Base-by-base conservation (phyloP, 306 rosid species). In the Geum urbanum region DNA sequence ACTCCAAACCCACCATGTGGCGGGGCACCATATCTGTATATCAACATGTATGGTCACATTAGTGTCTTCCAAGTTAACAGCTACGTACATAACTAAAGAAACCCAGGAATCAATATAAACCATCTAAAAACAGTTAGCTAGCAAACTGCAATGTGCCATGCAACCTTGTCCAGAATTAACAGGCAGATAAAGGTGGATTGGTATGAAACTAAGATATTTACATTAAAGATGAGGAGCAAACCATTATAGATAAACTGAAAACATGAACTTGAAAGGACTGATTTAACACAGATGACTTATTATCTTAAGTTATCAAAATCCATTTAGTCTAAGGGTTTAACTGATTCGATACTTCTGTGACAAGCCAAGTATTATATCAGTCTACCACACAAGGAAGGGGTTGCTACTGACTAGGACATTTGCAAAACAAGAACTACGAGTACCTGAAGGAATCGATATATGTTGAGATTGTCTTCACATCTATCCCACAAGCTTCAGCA, bases 1-100 rank as follows among this genome's bases (percentile, higher is more conserved):
- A 83, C 97, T 24, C 99, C 99, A 58, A 95, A 91, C 16, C 99
- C 99, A 48, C 97, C 99, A 9, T 95, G 99, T 2, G 87, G 90
- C 20, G 96, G 92, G 66, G 87, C 92, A 39, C 99, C 99, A 56
- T 91, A 95, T 79, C 99, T 95, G 91, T 4, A 69, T 13, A 72
- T 8, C 37, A 32, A 22, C 71, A 39, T n/a, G n/a, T n/a, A n/a
- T n/a, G n/a, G n/a, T n/a, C n/a, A 35, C 24, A 54, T 18, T 57
- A 43, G 27, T 37, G 63, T 32, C 58, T 9, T 48, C 35, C 37
- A 32, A 27, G 45, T 35, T 8, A 46, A 24, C 4, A n/a, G 58
- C 19, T 15, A 0, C 37, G 47, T 60, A 22, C 65, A 15, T 5
- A 37, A 35, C 22, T 16, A 37, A 15, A 35, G 22, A 3, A 35